Conservation (phyloP, 495 filamentous ascomycete species). For the Neurospora sublineolata region DNA sequence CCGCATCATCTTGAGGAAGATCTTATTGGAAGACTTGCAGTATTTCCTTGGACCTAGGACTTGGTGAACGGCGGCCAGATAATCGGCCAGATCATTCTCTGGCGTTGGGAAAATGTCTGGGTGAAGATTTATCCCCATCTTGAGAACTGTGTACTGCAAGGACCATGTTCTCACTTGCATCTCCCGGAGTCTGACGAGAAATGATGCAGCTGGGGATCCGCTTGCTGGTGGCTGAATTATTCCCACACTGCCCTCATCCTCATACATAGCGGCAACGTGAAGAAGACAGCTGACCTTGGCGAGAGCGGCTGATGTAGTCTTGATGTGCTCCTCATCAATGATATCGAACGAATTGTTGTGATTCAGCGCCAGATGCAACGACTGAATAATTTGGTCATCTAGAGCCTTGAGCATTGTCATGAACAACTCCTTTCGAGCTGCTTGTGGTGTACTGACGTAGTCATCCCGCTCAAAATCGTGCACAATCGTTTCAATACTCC, state of each 20-base stretch:
- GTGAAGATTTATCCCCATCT: constrained; percentile 62
- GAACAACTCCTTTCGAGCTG: constrained; percentile 54
- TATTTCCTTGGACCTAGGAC: constrained; percentile 75
- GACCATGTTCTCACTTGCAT: constrained; percentile 86
- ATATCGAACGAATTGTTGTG: constrained; percentile 69
- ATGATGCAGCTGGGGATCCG: constrained; percentile 32
- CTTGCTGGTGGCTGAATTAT: constrained; percentile 37
- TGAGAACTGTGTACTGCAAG: constrained; percentile 60
- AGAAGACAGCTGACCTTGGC: constrained; percentile 57
- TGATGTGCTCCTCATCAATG: constrained; percentile 65
- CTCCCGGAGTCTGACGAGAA: constrained; percentile 67
- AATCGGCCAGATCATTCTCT: constrained; percentile 59
- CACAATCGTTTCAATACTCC: constrained; percentile 72
- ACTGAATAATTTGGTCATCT: constrained; percentile 59
- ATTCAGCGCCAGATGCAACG: constrained; percentile 52
- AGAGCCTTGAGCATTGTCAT: constrained; percentile 66
- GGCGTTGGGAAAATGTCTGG: constrained; percentile 46
- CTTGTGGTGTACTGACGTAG: constrained; percentile 47
- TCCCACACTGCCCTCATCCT: constrained; percentile 69
- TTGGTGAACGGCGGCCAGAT: constrained; percentile 68
- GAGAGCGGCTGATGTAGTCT: constrained; percentile 55
- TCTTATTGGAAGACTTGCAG: constrained; percentile 74
- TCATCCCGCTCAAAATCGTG: constrained; percentile 54
- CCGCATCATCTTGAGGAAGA: constrained; percentile 81
- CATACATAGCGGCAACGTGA: constrained; percentile 66